Base-by-base conservation (phyloP, 1,284 basidiomycete genomes). In the Cutaneotrichosporon cyanovorans region DNA sequence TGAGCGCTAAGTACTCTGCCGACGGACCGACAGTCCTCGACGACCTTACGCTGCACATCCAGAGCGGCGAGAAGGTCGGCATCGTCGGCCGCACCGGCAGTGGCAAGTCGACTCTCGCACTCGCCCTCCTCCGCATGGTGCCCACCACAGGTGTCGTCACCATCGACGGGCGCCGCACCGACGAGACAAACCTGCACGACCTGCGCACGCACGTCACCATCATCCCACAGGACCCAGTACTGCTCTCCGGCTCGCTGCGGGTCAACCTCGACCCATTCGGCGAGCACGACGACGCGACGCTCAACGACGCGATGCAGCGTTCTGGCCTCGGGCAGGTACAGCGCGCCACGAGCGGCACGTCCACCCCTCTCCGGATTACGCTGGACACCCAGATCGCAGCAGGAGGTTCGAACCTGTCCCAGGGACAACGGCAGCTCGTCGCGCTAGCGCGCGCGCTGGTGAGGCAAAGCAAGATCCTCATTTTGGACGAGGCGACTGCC, bases 261-360 rank as follows among this genome's bases (percentile, higher is more conserved):
- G 80, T 79, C 55, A 90, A 91, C 63, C 77, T 92, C 4, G 75
- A 77, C 46, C 85, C 86, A 0, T 88, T 87, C 61, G 78, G 76
- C 7, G 76, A 83, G 60, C 75, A 82, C 59, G 82, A 85, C 42
- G 86, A 89, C 62, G 77, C 77, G 10, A 69, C 69, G 40, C 69
- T 79, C 34, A 76, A 77, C 62, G 73, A 70, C 45, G 76, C 76
- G 5, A 66, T 78, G 4, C 67, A 76, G 48, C 62, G 57, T 7
- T 75, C 76, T 30, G 75, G 76, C 34, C 62, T 77, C 2, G 63
- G 64, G 34, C 36, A 53, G 6, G 48, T 51, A n/a, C 44, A 57
- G 18, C 54, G 60, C 23, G 25, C 58, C 19, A 53, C 42, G 18
- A 46, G 41, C 16, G 62, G 65, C 5, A 42, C 57, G 1, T 45